Base-by-base conservation (phyloP, 495 filamentous ascomycete species). In the Echria macrotheca region DNA sequence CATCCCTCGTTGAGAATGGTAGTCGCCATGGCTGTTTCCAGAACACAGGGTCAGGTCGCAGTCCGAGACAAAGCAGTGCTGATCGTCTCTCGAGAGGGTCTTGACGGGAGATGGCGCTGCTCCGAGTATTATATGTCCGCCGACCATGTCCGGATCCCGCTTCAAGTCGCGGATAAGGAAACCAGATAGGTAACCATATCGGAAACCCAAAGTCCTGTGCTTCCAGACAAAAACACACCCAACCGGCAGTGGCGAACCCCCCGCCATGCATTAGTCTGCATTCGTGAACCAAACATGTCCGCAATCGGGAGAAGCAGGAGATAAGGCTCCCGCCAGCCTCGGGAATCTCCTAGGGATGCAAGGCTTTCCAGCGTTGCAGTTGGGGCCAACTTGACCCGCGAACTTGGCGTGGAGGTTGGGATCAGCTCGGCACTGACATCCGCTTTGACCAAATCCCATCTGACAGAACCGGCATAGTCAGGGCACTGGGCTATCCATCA, bases 1-100 rank as follows among this genome's bases (percentile, higher is more conserved):
- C 44, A 46, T 24, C 44, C 44, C 19, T 35, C 11, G 44, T 46
- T 19, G 21, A 46, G 19, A 31, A 31, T 12, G 28, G 28, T 6
- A 31, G 28, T 6, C 28, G 28, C 7, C 28, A 31, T 31, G 28
- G 28, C 28, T 31, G 7, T 31, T n/a, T n/a, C n/a, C n/a, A n/a
- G n/a, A n/a, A n/a, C n/a, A n/a, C n/a, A n/a, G n/a, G n/a, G n/a
- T n/a, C n/a, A n/a, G n/a, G n/a, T n/a, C n/a, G n/a, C n/a, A n/a
- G n/a, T n/a, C n/a, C n/a, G n/a, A n/a, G n/a, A n/a, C n/a, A n/a
- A n/a, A n/a, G n/a, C n/a, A n/a, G n/a, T n/a, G n/a, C n/a, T n/a
- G n/a, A n/a, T n/a, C n/a, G n/a, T n/a, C n/a, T n/a, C n/a, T n/a
- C n/a, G n/a, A n/a, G n/a, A n/a, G n/a, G n/a, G n/a, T n/a, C n/a